Evolutionary conservation across 2,329 filamentous ascomycete genomes (phyloP), one percentile per base, ranked within the genome.

Genomic region (Pleurostoma richardsiae): DNA sequence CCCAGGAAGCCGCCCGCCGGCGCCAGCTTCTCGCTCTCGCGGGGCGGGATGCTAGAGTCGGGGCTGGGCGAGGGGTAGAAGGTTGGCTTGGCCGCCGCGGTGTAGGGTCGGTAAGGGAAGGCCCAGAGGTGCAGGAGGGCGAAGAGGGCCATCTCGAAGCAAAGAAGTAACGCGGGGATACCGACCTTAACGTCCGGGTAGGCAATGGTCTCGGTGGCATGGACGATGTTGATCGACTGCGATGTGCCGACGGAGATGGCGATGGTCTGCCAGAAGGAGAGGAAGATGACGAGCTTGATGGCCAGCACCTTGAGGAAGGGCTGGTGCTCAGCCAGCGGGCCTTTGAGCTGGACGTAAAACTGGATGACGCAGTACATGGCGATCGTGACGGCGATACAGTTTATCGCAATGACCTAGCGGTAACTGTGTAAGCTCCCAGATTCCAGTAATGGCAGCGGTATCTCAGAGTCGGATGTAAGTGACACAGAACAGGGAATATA

Each of bases 321-420:
- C 19, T 71, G 75, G 60, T 95, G 80, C 45, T 84, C 77, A 6
- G 76, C 74, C 29, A 95, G 74, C 49, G 88, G 80, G 1, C 74
- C 68, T 52, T 81, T 83, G 41, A 94, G 73, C 64, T 95, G 88
- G 30, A 87, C 64, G 64, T 95, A 95, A 64, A 94, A 94, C 57
- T 95, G 89, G 52, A 95, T 83, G 40, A 96, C 67, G 62, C 86
- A 91, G 69, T 88, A 94, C 87, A 96, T 95, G 49, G 90, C 90
- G 48, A 95, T 79, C 0, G 85, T 81, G 38, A 95, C 88, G 3
- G 86, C 85, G 27, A 80, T 52, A 55, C 78, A 81, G 62, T 94
- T 85, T 54, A 95, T 79, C 3, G 77, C 73, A 59, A 88, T 73
- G 39, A 82, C 71, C 82, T 85, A 42, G 31, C 53, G 43, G 31